Evolutionary conservation across 257 asterid genomes (phyloP).

Genomic region (Fraxinus quadrangulata): DNA sequence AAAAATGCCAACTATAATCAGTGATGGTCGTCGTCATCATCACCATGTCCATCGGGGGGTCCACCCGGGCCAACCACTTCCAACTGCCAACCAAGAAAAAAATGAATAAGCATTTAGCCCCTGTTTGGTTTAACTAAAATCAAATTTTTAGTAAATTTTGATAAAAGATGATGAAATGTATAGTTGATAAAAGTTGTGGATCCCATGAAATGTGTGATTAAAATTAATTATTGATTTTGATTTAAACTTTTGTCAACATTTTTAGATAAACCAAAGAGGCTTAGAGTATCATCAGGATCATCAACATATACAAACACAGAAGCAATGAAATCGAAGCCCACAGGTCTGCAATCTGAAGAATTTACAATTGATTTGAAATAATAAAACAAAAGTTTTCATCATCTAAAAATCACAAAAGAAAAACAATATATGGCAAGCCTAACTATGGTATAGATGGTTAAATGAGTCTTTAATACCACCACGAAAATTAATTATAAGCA

Average conservation of each 20-base stretch:
- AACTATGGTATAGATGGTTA: no score
- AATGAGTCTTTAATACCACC: background rate
- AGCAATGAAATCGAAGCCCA: conserved; percentile 8
- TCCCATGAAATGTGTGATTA: no score
- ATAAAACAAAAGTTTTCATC: background rate
- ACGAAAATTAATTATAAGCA: conserved; percentile 10
- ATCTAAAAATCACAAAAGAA: background rate
- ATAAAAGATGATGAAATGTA: no score
- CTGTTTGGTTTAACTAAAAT: no score
- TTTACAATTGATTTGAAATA: background rate
- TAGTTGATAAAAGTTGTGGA: no score
- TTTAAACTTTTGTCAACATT: no score
- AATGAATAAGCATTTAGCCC: background rate
- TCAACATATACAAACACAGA: background rate
- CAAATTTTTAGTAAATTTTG: no score
- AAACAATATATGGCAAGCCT: no score
- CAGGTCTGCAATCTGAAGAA: background rate
- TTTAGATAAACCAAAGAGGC: no score
- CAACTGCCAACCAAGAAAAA: conserved; percentile 47
- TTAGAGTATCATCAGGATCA: background rate
- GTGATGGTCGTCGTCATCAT: conserved; percentile 54
- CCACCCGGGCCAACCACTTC: conserved; percentile 94
- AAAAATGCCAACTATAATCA: conserved; percentile 38
- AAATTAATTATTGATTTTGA: no score
- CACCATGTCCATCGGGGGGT: conserved; percentile 75